Evolutionary conservation across 192 early-diverging fungal genomes (phyloP), one percentile per base, ranked within the genome.

Genomic region (Pilaira anomala): DNA sequence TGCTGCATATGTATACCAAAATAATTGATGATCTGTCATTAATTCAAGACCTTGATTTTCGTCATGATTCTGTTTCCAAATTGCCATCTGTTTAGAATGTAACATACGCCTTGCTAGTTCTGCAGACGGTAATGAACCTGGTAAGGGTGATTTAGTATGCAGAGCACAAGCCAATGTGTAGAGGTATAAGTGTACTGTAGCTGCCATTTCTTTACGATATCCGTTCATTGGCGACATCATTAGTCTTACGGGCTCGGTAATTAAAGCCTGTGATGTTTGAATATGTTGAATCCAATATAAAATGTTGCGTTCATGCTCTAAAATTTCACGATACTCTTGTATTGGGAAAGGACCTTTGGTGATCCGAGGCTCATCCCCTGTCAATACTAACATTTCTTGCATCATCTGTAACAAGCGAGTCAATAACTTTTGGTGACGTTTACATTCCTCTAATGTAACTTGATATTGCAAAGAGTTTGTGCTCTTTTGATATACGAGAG

Each of bases 1-100:
- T 9, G 67, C 67, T 48, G 67, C 67, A 49, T 69, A 69, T 16
- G 67, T 58, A 16, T 69, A 61, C 67, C 67, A 69, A 57, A 51
- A 62, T 14, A 69, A 42, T 14, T 41, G 40, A 12, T 41, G 8
- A 12, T 41, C 40, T 41, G 14, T 7, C 44, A 41, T 69, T 40
- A 16, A 12, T 33, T 36, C 30, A 14, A 12, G 11, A 21, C 11
- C 39, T 29, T 54, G 13, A 14, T 41, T 7, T 12, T 41, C 14
- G 40, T 41, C 8, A 41, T 12, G 40, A 41, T 0, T 1, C n/a
- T 68, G 46, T 16, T 24, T 36, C 66, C 66, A 68, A 7, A 42
- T n/a, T 13, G 42, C 28, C 6, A n/a, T 36, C 13, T 61, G 44
- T 12, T 29, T 48, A 36, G 25, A 25, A 14, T 69, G 57, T 0